These are phyloP conservation scores for Colletotrichum orbiculare DNA, from an alignment of 2,329 filamentous ascomycete genomes.

Conservation along the genomic window DNA sequence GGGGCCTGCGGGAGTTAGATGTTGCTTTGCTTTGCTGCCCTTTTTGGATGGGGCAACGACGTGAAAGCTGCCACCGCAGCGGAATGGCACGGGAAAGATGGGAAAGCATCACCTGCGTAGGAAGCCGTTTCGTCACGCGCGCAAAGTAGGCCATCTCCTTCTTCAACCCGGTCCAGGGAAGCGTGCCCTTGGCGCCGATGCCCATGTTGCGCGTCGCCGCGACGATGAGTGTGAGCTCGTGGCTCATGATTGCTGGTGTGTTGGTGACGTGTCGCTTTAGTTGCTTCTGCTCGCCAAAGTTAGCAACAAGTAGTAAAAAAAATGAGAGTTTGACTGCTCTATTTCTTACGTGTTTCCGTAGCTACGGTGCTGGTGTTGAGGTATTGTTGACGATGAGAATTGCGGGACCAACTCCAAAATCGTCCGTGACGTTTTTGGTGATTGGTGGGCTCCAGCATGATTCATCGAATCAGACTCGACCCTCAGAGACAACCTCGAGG, in stretches of 20 bases:
- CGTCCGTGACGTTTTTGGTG: slow-evolving; percentile 2
- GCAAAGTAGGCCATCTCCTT: slow-evolving; percentile 97
- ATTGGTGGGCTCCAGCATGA: slow-evolving; percentile 30
- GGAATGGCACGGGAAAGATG: background rate
- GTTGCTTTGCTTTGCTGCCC: background rate
- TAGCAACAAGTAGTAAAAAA: too few species aligned
- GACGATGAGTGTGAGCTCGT: slow-evolving; percentile 87
- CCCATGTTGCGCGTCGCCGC: slow-evolving; percentile 92
- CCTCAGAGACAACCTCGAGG: background rate
- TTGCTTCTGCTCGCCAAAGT: too few species aligned
- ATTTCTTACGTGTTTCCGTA: too few species aligned
- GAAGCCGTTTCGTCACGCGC: slow-evolving; percentile 80
- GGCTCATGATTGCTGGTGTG: slow-evolving; percentile 10
- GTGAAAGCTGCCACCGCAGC: background rate
- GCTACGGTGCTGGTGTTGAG: background rate
- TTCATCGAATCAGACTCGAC: slow-evolving; percentile 2
- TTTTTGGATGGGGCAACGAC: background rate
- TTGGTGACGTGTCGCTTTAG: background rate
- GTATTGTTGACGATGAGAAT: slow-evolving; percentile 23
- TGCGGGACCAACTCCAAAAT: slow-evolving; percentile 27
- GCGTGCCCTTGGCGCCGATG: slow-evolving; percentile 80
- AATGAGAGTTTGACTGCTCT: too few species aligned
- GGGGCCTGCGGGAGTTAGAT: slow-evolving; percentile 41
- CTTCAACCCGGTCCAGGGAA: slow-evolving; percentile 91
- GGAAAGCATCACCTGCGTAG: slow-evolving; percentile 49